Percentiles rank a stretch among this genome's conserved stretches.
Conservation (phyloP, 805 yeast genomes). For the Starmerella gropengiesseri region DNA sequence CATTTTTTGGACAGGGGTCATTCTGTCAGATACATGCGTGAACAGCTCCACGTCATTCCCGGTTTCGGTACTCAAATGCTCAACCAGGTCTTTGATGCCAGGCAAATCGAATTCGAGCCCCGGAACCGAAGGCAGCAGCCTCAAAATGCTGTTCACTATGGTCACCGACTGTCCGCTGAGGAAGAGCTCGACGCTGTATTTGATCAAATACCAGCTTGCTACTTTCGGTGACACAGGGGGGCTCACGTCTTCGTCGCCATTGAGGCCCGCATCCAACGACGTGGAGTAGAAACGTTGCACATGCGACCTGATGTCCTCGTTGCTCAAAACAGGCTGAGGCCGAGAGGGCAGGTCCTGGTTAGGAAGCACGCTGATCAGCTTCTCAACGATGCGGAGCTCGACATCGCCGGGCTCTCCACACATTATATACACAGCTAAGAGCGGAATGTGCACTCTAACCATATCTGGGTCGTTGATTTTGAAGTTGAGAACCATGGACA, state of each 20-base stretch:
- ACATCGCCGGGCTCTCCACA: slow-evolving; percentile 5
- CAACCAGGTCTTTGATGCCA: not conserved
- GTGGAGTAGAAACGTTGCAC: slow-evolving; percentile 32
- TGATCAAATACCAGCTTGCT: slow-evolving; percentile 23
- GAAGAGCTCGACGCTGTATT: slow-evolving; percentile 14
- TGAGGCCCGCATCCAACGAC: slow-evolving; percentile 1
- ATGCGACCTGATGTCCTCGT: slow-evolving; percentile 22
- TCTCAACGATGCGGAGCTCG: slow-evolving; percentile 29
- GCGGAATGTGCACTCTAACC: slow-evolving; percentile 63
- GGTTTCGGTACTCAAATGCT: not conserved
- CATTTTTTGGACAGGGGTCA: slow-evolving; percentile 11
- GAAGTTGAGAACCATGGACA: slow-evolving; percentile 53
- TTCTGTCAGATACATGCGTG: slow-evolving; percentile 3
- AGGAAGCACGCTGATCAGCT: slow-evolving; percentile 47
- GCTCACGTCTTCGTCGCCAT: slow-evolving; percentile 1
- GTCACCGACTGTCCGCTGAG: slow-evolving; percentile 4
- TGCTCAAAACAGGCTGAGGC: slow-evolving; percentile 11
- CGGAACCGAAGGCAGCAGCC: slow-evolving; percentile 12
- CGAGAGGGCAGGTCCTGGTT: slow-evolving; percentile 32
- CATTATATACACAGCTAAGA: slow-evolving; percentile 39
- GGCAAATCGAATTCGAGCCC: slow-evolving; percentile 12
- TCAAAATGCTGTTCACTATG: slow-evolving; percentile 10
- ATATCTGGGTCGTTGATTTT: slow-evolving; percentile 81
- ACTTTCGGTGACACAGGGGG: not conserved
- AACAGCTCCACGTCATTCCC: slow-evolving; percentile 16